phyloP scores from a whole-genome alignment of 345 rosid genomes.

The Hibiscus syriacus region DNA sequence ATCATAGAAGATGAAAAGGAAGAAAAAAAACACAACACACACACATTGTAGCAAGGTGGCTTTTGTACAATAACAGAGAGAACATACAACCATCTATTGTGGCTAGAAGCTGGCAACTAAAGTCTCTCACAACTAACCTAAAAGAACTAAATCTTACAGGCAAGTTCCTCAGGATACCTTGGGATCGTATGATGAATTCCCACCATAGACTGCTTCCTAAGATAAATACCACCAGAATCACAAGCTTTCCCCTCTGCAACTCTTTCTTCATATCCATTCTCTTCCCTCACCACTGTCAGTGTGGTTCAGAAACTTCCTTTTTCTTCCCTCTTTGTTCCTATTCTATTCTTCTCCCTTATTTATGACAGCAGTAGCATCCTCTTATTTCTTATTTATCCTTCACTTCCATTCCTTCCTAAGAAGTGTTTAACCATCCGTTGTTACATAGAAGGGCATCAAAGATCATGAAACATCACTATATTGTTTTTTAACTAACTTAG shows the following conservation, averaged over 20 bases:
- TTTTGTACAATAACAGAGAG: not conserved
- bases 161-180: not conserved
- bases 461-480: not conserved
- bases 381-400: not conserved
- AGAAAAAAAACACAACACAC: not conserved
- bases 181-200: not conserved
- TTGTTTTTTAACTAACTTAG: not conserved
- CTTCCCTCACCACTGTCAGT: not conserved
- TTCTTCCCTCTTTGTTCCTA: not conserved
- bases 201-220: not conserved
- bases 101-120: conserved; percentile 1
- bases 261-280: not conserved
- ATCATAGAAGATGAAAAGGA: not conserved
- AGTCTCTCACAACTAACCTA: not conserved
- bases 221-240: not conserved
- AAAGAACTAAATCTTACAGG: not conserved
- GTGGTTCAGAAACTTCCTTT: not conserved
- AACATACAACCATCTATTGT: not conserved
- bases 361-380: not conserved
- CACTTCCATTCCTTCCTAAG: not conserved
- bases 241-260: not conserved
- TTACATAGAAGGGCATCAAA: not conserved
- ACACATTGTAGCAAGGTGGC: not conserved
- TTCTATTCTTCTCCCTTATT: not conserved
- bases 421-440: not conserved